phyloP scores from a whole-genome alignment of 176 grass and related monocot genomes.

The Avena insularis region DNA sequence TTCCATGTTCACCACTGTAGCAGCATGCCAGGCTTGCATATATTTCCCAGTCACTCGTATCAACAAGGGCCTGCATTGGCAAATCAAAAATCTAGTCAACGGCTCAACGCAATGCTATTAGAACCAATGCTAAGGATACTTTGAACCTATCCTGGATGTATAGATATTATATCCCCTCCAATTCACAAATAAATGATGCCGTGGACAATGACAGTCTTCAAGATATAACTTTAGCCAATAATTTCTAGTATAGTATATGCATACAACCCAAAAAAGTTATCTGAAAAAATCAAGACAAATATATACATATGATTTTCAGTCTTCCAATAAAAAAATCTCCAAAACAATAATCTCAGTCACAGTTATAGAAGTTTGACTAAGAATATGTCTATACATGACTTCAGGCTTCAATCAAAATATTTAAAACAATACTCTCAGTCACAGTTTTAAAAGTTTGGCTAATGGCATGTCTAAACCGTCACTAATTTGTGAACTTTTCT shows the following conservation, averaged over 20 bases:
- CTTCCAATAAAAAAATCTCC: background rate
- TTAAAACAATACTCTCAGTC: background rate
- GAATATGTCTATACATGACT: background rate
- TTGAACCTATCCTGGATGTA: constrained; percentile 24
- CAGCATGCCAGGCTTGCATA: constrained; percentile 92
- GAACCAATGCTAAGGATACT: constrained; percentile 28
- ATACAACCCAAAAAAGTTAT: background rate
- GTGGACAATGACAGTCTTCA: background rate
- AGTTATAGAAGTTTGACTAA: background rate
- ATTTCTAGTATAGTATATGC: background rate
- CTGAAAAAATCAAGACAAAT: background rate
- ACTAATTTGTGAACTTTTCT: background rate
- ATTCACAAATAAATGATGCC: background rate
- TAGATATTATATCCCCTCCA: constrained; percentile 22
- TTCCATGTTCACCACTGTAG: constrained; percentile 75
- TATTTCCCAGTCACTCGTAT: constrained; percentile 90
- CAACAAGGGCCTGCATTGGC: constrained; percentile 73
- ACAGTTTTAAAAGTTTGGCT: background rate
- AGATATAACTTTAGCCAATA: background rate
- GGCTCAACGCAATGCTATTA: constrained; percentile 30
- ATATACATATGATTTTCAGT: background rate
- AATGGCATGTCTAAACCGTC: background rate
- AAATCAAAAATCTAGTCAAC: constrained; percentile 43
- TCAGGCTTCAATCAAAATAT: background rate
- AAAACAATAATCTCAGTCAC: background rate